Conservation (phyloP, 768 basidiomycete genomes). For the Podaxis rugospora region DNA sequence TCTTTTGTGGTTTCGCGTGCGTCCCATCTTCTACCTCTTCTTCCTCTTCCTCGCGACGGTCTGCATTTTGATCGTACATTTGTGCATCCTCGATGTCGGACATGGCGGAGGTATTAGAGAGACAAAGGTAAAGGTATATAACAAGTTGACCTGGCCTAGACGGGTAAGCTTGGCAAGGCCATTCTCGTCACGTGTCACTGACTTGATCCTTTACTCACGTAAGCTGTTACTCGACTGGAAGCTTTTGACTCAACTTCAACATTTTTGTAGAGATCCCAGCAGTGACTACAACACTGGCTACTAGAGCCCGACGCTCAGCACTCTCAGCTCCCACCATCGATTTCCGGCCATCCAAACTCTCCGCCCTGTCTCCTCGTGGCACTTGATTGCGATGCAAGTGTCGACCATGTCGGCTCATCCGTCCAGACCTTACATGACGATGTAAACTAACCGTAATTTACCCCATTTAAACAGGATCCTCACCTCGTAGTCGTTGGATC, state of each 20-base stretch:
- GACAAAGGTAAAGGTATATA: conserved; percentile 3
- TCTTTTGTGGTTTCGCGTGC: conserved; percentile 32
- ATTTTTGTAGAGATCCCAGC: not conserved
- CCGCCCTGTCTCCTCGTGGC: conserved; percentile 18
- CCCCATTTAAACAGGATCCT: not conserved
- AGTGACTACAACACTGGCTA: not conserved
- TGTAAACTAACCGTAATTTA: not conserved
- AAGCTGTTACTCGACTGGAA: not conserved
- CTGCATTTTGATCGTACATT: conserved; percentile 40
- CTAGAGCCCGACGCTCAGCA: not conserved
- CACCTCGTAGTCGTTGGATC: conserved; percentile 20
- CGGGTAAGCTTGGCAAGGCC: not conserved
- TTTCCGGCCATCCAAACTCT: conserved; percentile 22
- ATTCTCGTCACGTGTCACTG: not conserved
- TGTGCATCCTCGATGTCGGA: conserved; percentile 38
- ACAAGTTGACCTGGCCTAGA: not conserved
- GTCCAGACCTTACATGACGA: conserved; percentile 19
- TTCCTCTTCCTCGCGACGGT: conserved; percentile 39
- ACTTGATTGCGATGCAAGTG: conserved; percentile 17
- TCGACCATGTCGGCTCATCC: conserved; percentile 23
- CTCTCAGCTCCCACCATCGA: conserved; percentile 14
- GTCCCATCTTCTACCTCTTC: conserved; percentile 33
- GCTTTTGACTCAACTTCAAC: not conserved
- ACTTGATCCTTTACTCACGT: not conserved
- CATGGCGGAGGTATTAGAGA: conserved; percentile 30